Percentiles rank a stretch among this genome's conserved stretches.
Conservation (phyloP, 129 eudicot species). For the Apium graveolens region DNA sequence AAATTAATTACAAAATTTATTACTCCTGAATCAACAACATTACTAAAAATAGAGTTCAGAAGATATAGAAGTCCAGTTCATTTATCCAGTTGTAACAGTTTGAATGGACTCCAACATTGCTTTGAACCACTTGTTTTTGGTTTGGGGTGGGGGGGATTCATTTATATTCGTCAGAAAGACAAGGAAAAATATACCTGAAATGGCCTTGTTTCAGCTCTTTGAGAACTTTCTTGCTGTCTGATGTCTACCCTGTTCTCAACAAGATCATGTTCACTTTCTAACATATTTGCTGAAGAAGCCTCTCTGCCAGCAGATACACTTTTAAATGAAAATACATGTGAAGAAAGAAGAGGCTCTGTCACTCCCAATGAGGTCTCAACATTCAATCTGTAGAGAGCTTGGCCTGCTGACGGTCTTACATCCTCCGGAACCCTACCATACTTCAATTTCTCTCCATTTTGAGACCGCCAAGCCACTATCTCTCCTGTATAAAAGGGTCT, state of each 20-base stretch:
- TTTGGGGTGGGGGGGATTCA: too few species aligned
- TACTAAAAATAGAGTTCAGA: not conserved
- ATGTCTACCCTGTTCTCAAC: slow-evolving; percentile 21
- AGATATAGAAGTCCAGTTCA: not conserved
- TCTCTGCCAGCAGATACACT: slow-evolving; percentile 46
- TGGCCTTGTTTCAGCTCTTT: slow-evolving; percentile 27
- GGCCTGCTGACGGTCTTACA: slow-evolving; percentile 87
- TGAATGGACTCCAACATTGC: not conserved
- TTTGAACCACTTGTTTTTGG: not conserved
- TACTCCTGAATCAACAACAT: not conserved
- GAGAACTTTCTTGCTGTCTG: slow-evolving; percentile 44
- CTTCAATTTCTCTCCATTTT: slow-evolving; percentile 84
- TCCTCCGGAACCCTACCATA: slow-evolving; percentile 92
- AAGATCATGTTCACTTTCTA: slow-evolving; percentile 24
- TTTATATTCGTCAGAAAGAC: not conserved
- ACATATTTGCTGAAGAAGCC: slow-evolving; percentile 36
- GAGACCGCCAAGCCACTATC: slow-evolving; percentile 94
- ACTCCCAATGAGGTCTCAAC: slow-evolving; percentile 68
- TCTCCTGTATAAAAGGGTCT: slow-evolving; percentile 95
- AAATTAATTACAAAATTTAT: not conserved
- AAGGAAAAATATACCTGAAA: slow-evolving; percentile 40
- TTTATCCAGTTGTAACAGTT: not conserved
- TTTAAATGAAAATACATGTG: slow-evolving; percentile 86
- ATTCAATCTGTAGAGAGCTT: slow-evolving; percentile 83
- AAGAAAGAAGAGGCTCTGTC: slow-evolving; percentile 66